Evolutionary conservation across 768 basidiomycete genomes (phyloP).

Genomic region (Gymnopilus dilepis): DNA sequence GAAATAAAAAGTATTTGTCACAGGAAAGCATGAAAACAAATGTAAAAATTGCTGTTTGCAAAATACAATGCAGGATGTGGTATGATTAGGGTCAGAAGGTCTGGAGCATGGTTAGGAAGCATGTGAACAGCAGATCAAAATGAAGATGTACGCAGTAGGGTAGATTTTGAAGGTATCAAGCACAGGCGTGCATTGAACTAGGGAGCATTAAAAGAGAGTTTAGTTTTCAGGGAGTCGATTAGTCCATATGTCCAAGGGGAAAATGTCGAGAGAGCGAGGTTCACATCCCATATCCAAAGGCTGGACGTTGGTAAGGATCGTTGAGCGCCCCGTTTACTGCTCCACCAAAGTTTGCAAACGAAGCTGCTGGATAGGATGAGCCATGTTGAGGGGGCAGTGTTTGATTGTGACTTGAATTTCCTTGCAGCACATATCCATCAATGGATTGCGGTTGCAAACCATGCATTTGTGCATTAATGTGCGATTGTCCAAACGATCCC

Average conservation of each 20-base stretch:
- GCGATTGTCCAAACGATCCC: slow-evolving; percentile 62
- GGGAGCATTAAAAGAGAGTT: slow-evolving; percentile 45
- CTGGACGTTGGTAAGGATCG: slow-evolving; percentile 78
- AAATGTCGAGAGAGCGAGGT: slow-evolving; percentile 29
- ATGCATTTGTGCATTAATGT: slow-evolving; percentile 61
- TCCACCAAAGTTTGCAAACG: slow-evolving; percentile 59
- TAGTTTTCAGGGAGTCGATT: slow-evolving; percentile 37
- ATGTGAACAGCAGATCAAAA: slow-evolving; percentile 50
- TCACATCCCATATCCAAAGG: slow-evolving; percentile 85
- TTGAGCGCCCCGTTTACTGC: slow-evolving; percentile 57
- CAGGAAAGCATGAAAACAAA: slow-evolving; percentile 58
- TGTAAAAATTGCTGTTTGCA: slow-evolving; percentile 67
- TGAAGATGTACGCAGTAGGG: slow-evolving; percentile 41
- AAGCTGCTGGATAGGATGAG: slow-evolving; percentile 59
- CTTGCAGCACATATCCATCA: slow-evolving; percentile 83
- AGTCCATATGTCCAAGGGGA: slow-evolving; percentile 30
- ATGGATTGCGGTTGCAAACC: slow-evolving; percentile 72
- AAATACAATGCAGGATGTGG: slow-evolving; percentile 67
- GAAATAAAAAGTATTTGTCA: slow-evolving; percentile 48
- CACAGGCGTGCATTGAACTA: slow-evolving; percentile 26
- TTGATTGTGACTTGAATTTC: slow-evolving; percentile 68
- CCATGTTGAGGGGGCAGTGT: slow-evolving; percentile 64
- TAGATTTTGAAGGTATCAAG: slow-evolving; percentile 47
- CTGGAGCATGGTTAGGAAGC: slow-evolving; percentile 43
- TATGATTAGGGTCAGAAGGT: slow-evolving; percentile 42